phyloP scores from a whole-genome alignment of 2,329 filamentous ascomycete species.

The Trichoderma sp. region DNA sequence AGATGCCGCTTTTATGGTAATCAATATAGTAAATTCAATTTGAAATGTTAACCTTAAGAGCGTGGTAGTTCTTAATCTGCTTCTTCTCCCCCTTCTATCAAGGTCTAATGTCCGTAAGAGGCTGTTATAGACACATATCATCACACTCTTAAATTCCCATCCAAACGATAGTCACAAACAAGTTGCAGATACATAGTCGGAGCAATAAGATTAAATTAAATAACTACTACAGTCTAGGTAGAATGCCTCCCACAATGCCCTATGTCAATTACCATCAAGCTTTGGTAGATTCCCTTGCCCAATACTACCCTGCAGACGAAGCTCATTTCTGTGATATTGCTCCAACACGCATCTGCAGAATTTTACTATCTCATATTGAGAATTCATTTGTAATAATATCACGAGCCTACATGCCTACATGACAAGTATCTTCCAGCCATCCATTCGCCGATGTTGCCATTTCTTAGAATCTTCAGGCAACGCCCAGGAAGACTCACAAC shows the following conservation, averaged over 20 bases:
- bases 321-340: not conserved
- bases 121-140: not conserved
- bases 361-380: not conserved
- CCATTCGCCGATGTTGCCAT: too few relatives aligned
- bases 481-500: too few relatives aligned
- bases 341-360: not conserved
- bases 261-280: not conserved
- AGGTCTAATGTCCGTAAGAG: not conserved
- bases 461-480: too few relatives aligned
- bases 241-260: not conserved
- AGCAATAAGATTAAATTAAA: not conserved
- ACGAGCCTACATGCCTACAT: too few relatives aligned
- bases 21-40: not conserved
- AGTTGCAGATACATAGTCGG: not conserved
- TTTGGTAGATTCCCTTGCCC: not conserved
- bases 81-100: not conserved
- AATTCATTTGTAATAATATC: not conserved
- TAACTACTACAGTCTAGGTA: not conserved
- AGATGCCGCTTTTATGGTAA: not conserved
- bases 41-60: not conserved
- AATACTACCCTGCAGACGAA: not conserved
- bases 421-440: too few relatives aligned
- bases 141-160: not conserved
- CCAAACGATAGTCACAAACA: not conserved
- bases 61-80: not conserved